A percentile compares a stretch with the other conserved stretches of the same genome.
phyloP scores from a whole-genome alignment of 148 eudicot genomes.

The Spergularia bocconei region DNA sequence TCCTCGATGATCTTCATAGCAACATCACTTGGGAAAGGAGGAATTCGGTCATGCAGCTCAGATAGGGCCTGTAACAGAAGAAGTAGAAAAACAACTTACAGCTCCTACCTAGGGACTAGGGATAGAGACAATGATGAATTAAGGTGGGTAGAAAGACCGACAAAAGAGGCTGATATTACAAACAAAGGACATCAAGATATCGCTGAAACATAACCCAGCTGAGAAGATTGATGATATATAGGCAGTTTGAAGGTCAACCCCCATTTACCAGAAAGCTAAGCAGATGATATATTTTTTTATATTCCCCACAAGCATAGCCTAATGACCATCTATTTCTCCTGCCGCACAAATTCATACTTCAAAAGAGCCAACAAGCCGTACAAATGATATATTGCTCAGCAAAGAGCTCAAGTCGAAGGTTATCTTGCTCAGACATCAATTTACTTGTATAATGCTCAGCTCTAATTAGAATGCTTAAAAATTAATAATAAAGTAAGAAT shows the following conservation, averaged over 20 bases:
- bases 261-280: neutral
- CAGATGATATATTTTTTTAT: neutral
- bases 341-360: too few relatives aligned
- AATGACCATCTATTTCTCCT: neutral
- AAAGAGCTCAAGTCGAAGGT: too few relatives aligned
- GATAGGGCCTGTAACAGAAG: conserved; percentile 73
- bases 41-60: conserved; percentile 93
- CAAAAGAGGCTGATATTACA: neutral
- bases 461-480: too few relatives aligned
- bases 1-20: conserved; percentile 96
- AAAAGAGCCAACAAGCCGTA: too few relatives aligned
- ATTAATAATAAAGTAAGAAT: too few relatives aligned
- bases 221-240: neutral
- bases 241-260: neutral
- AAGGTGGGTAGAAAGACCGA: neutral
- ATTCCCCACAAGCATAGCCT: neutral
- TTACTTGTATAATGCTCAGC: too few relatives aligned
- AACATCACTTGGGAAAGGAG: conserved; percentile 75
- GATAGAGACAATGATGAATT: neutral
- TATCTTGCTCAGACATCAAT: too few relatives aligned
- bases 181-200: neutral
- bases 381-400: too few relatives aligned
- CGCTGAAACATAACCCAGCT: neutral
- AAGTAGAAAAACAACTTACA: neutral
- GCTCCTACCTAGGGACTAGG: neutral